Evolutionary conservation across 129 eudicot genomes (phyloP).

Genomic region (Lactuca saligna): DNA sequence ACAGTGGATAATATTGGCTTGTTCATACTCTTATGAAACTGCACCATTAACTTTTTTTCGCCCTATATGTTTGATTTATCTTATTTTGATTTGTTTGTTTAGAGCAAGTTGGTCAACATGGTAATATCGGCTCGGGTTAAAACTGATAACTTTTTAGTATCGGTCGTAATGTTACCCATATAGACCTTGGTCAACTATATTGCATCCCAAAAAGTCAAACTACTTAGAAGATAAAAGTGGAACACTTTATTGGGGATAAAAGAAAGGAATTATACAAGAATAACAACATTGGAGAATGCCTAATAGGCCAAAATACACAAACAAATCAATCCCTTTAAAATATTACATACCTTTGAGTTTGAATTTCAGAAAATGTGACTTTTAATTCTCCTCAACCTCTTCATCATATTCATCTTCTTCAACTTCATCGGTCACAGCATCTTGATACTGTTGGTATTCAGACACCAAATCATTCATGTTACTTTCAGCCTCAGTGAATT

Average conservation of each 20-base stretch:
- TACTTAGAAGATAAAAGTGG: constrained; percentile 15
- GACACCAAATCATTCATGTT: constrained; percentile 78
- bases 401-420: constrained; percentile 53
- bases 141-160: too few species aligned
- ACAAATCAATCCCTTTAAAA: constrained; percentile 16
- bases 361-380: constrained; percentile 14
- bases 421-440: constrained; percentile 51
- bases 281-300: constrained; percentile 10
- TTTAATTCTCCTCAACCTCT: constrained; percentile 36
- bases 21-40: constrained; percentile 16
- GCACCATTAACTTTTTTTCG: background rate
- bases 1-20: constrained; percentile 38
- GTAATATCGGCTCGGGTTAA: background rate
- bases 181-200: background rate
- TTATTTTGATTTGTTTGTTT: background rate
- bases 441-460: constrained; percentile 78
- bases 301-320: constrained; percentile 21
- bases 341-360: constrained; percentile 28
- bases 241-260: constrained; percentile 27
- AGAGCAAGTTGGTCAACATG: background rate
- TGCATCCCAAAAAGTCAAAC: background rate
- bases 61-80: background rate
- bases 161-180: background rate
- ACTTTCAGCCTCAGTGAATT: constrained; percentile 70
- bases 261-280: constrained; percentile 20